Evolutionary conservation across 148 eudicot genomes (phyloP).

Genomic region (Cornus suecica): DNA sequence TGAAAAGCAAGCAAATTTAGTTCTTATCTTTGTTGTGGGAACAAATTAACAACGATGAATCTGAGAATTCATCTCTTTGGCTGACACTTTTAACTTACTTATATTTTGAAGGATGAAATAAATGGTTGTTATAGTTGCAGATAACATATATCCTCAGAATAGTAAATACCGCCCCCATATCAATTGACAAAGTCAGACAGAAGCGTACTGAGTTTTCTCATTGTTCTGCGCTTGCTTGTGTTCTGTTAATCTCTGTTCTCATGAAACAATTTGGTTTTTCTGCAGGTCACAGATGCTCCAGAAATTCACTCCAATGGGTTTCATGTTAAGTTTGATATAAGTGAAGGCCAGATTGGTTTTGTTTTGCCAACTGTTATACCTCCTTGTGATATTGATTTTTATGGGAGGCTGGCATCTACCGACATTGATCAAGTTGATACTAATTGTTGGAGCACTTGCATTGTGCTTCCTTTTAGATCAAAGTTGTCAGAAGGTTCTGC

Average conservation of each 20-base stretch:
- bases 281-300: conserved; percentile 96
- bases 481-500: conserved; percentile 45
- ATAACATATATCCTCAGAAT: too few relatives aligned
- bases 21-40: too few relatives aligned
- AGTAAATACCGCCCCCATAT: not conserved
- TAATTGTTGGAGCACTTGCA: conserved; percentile 79
- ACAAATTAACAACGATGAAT: too few relatives aligned
- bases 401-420: conserved; percentile 41
- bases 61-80: too few relatives aligned
- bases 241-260: not conserved
- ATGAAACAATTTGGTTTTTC: conserved; percentile 17
- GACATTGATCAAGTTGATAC: conserved; percentile 32
- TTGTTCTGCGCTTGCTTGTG: not conserved
- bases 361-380: conserved; percentile 75
- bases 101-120: too few relatives aligned
- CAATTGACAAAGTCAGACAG: too few relatives aligned
- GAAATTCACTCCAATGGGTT: conserved; percentile 99
- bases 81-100: too few relatives aligned
- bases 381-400: conserved; percentile 65
- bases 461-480: conserved; percentile 84
- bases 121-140: too few relatives aligned
- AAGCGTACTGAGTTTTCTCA: not conserved
- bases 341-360: conserved; percentile 94
- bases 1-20: too few relatives aligned
- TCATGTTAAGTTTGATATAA: conserved; percentile 89